A percentile compares a stretch with the other conserved stretches of the same genome.
Evolutionary conservation across 2,329 filamentous ascomycete species (phyloP).

Genomic region (Ophiostoma sp.): DNA sequence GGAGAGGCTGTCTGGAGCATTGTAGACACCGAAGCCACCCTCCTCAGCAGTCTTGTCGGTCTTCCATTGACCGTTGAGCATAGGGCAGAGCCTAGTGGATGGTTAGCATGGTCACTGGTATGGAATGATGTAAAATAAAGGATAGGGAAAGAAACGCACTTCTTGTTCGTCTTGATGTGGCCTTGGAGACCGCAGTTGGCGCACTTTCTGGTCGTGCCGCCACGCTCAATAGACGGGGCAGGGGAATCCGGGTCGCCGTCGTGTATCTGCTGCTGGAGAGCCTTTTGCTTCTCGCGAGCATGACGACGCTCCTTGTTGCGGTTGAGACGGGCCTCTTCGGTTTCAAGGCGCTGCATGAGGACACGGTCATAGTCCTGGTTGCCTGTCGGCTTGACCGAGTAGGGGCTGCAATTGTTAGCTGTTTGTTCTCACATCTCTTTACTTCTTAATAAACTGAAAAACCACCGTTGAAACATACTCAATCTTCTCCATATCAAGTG

Average conservation of each 20-base stretch:
- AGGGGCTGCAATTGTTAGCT: constrained; percentile 47
- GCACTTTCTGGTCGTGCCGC: constrained; percentile 83
- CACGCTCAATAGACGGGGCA: constrained; percentile 52
- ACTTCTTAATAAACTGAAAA: background rate
- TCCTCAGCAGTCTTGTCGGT: constrained; percentile 58
- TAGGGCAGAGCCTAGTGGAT: constrained; percentile 64
- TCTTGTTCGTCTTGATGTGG: constrained; percentile 99
- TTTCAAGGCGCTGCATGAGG: constrained; percentile 52
- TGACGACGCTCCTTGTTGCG: constrained; percentile 89
- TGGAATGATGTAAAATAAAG: constrained; percentile 33
- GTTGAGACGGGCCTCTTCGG: constrained; percentile 79
- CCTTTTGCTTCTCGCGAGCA: constrained; percentile 87
- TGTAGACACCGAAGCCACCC: constrained; percentile 59
- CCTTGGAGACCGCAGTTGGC: constrained; percentile 96
- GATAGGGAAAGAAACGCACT: constrained; percentile 54
- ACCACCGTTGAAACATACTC: constrained; percentile 54
- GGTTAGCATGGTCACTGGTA: constrained; percentile 48
- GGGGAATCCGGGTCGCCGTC: constrained; percentile 53
- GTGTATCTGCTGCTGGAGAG: constrained; percentile 51
- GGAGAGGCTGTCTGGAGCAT: constrained; percentile 24
- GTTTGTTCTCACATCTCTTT: too few species aligned
- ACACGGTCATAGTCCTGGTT: constrained; percentile 66
- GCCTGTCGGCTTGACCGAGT: constrained; percentile 63
- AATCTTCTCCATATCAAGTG: constrained; percentile 66
- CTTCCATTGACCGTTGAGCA: constrained; percentile 81